Conservation (phyloP, 441 rosid genomes). For the Cnidoscolus chayamansa region DNA sequence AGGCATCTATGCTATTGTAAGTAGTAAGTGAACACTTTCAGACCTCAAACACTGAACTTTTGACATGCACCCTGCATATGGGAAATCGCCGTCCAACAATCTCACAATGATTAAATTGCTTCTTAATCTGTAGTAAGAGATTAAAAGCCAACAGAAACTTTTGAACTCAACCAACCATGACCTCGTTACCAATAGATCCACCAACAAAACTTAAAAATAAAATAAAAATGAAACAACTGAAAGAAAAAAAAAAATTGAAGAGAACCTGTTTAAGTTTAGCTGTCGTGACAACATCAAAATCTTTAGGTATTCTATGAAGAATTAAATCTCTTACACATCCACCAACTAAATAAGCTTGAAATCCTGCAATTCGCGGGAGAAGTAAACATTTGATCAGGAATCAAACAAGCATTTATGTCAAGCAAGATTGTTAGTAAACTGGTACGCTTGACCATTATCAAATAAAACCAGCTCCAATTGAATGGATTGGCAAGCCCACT, state of each 20-base stretch:
- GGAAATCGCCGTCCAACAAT: constrained; percentile 83
- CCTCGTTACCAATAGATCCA: not conserved
- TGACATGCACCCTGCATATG: constrained; percentile 65
- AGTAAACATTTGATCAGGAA: constrained; percentile 2
- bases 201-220: constrained; percentile 6
- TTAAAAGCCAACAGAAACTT: constrained; percentile 19
- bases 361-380: constrained; percentile 44
- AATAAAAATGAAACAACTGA: not conserved
- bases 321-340: constrained; percentile 96
- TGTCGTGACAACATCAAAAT: constrained; percentile 90
- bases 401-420: not conserved
- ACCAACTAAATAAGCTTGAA: constrained; percentile 82
- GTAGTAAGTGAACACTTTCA: constrained; percentile 24
- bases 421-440: not conserved
- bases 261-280: constrained; percentile 73
- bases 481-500: not conserved
- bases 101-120: constrained; percentile 40
- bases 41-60: constrained; percentile 70
- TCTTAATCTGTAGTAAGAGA: constrained; percentile 44
- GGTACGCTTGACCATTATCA: not conserved
- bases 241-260: not conserved
- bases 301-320: constrained; percentile 73
- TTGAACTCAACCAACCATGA: not conserved
- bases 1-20: constrained; percentile 11
- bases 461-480: constrained; percentile 3